Base-by-base conservation (phyloP, 192 early-diverging fungal species). In the Entrophospora sp. region DNA sequence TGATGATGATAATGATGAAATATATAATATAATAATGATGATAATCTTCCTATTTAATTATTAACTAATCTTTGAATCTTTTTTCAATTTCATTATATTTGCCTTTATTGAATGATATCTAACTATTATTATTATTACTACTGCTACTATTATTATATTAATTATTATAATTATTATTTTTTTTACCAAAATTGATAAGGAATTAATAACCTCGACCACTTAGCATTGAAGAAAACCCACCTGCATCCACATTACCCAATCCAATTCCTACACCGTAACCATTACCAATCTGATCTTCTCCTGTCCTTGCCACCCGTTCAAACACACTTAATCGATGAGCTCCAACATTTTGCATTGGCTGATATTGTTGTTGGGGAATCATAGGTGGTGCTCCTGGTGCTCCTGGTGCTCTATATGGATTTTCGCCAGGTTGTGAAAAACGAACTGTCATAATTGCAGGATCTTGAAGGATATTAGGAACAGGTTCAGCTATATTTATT, bases 361-460 rank as follows among this genome's bases (percentile, higher is more conserved):
- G 61, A 53, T 20, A 59, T 58, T 46, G 69, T 42, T 57, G 65
- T 37, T 43, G 65, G 4, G 67, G 36, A 42, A 58, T 42, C 22
- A 49, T 32, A 25, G 67, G 45, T 4, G 67, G 36, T 30, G 45
- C 59, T 16, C 48, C 43, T 35, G 67, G 45, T 4, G 67, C 48
- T 30, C 58, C 59, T 16, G 64, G 45, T 61, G 67, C 59, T n/a
- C 49, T 28, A 45, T 57, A 48, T 40, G 51, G 42, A 14, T 45
- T n/a, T 5, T 64, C 69, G 2, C 51, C 20, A 25, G 66, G 55
- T 16, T 44, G 30, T 46, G 75, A 72, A 4, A 80, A 69, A 1
- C 75, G 76, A 10, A 74, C 77, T 0, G 82, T 74, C 83, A 84
- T 84, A 20, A 84, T 84, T 2, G 83, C 83, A 24, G 83, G 83